Percentiles rank a stretch among this genome's conserved stretches.
These are phyloP conservation scores for Teunomyces lycoperdinae DNA, from an alignment of 805 yeast species.

Conservation along the genomic window DNA sequence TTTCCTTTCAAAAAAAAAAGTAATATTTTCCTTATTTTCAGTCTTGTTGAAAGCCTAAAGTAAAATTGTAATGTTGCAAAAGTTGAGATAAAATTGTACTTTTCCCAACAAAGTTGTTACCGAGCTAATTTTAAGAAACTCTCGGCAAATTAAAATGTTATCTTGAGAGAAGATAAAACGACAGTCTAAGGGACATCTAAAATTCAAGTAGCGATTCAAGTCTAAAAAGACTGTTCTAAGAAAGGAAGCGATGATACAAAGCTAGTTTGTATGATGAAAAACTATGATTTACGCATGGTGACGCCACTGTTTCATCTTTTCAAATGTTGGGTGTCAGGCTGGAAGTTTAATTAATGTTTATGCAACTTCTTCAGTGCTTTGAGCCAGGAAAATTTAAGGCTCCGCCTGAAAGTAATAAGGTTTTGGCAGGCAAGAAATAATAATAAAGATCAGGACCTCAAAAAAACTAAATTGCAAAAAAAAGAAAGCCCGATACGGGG, in stretches of 20 bases:
- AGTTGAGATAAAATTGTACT: not conserved
- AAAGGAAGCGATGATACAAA: not conserved
- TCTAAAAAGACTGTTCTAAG: not conserved
- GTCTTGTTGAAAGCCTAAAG: not conserved
- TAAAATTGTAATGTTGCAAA: not conserved
- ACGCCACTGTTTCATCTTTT: not conserved
- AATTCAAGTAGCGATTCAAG: not conserved
- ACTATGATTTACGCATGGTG: not conserved
- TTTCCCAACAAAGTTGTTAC: not conserved
- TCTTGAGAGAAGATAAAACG: not conserved
- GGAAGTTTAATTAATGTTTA: not conserved
- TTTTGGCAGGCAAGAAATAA: not conserved
- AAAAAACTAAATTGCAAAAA: not conserved
- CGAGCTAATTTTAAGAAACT: not conserved
- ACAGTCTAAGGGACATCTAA: not conserved
- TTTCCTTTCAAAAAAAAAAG: not conserved
- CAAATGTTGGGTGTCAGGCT: not conserved
- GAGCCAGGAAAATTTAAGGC: not conserved
- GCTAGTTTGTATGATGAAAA: not conserved
- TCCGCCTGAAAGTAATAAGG: not conserved
- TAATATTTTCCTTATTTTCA: not conserved
- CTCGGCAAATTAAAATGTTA: not conserved
- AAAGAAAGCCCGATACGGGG: constrained; percentile 25
- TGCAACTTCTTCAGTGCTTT: not conserved
- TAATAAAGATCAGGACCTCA: not conserved